Percentiles rank a stretch among this genome's conserved stretches.
Conservation (phyloP, 1,139 yeast genomes). For the Schizosaccharomyces versatilis region DNA sequence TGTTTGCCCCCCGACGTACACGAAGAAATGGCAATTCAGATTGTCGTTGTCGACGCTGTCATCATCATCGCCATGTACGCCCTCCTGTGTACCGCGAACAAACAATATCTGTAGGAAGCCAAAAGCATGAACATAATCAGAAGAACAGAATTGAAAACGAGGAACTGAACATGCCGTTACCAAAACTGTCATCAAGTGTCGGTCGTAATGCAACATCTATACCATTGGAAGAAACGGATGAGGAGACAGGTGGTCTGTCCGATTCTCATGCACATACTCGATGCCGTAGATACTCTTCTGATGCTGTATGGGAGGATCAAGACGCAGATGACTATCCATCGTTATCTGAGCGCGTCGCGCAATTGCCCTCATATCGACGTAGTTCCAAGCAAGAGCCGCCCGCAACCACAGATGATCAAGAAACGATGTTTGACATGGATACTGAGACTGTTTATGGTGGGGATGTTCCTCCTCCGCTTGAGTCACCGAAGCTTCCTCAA, state of each 20-base stretch:
- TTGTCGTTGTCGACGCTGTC: not conserved
- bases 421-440: not conserved
- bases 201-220: not conserved
- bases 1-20: constrained; percentile 30
- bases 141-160: not conserved
- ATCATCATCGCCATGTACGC: not conserved
- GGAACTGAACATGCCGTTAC: not conserved
- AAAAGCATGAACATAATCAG: not conserved
- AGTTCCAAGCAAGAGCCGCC: not conserved
- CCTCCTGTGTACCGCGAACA: constrained; percentile 1
- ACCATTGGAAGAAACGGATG: not conserved
- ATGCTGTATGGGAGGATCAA: constrained; percentile 2
- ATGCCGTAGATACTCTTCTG: not conserved
- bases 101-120: not conserved
- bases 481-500: not conserved
- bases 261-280: not conserved
- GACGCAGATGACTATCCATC: not conserved
- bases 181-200: not conserved
- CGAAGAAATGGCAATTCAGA: not conserved
- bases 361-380: not conserved
- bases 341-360: not conserved
- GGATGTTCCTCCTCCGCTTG: constrained; percentile 1
- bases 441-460: not conserved
- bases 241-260: not conserved
- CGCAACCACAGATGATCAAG: not conserved